Conservation (phyloP, 371 early-diverging fungal species). For the Quaeritorhiza haematococci region DNA sequence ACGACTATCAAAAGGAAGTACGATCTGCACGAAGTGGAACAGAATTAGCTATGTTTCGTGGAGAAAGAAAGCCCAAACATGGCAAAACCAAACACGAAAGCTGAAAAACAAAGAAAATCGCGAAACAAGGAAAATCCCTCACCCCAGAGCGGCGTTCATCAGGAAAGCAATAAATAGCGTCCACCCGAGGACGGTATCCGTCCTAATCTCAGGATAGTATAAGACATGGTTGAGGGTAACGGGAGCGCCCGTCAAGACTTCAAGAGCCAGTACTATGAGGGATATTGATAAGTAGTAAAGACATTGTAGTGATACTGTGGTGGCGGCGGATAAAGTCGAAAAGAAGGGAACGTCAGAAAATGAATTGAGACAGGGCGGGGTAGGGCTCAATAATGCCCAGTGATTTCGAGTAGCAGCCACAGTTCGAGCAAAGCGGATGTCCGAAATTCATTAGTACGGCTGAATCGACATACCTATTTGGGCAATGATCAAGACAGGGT, state of each 20-base stretch:
- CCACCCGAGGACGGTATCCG: constrained; percentile 72
- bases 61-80: constrained; percentile 18
- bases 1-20: constrained; percentile 54
- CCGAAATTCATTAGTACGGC: too few relatives aligned
- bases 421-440: too few relatives aligned
- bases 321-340: not conserved
- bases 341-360: too few relatives aligned
- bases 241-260: constrained; percentile 57
- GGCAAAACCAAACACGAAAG: constrained; percentile 31
- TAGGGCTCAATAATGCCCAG: too few relatives aligned
- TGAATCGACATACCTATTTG: too few relatives aligned
- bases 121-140: too few relatives aligned
- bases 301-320: constrained; percentile 50
- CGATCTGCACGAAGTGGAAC: constrained; percentile 9
- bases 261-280: constrained; percentile 46
- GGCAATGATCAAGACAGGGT: too few relatives aligned
- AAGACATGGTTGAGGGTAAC: constrained; percentile 66
- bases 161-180: constrained; percentile 61
- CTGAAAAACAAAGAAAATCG: not conserved
- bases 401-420: too few relatives aligned
- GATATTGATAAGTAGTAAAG: constrained; percentile 59
- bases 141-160: constrained; percentile 56
- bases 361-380: too few relatives aligned
- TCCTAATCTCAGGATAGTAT: constrained; percentile 53
- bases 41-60: not conserved